Conservation (phyloP, 2,329 filamentous ascomycete species). For the Tolypocladium tundrense region DNA sequence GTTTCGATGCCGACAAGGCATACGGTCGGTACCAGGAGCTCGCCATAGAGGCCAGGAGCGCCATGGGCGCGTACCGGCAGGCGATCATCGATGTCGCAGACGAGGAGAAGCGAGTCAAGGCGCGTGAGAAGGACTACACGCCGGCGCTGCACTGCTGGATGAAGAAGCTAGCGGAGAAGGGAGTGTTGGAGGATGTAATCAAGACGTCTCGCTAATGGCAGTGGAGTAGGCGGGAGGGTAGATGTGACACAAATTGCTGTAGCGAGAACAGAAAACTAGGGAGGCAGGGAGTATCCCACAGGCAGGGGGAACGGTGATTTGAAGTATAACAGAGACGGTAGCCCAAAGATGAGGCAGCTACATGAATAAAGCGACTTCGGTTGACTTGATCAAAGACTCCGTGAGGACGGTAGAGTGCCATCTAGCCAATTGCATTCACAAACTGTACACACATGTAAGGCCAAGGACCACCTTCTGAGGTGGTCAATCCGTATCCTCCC, state of each 20-base stretch:
- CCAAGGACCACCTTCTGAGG: background rate
- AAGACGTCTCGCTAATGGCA: constrained; percentile 9
- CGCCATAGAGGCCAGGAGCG: constrained; percentile 26
- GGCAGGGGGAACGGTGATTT: background rate
- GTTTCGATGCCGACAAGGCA: constrained; percentile 13
- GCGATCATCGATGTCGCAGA: constrained; percentile 34
- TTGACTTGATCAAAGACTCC: background rate
- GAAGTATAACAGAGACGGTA: background rate
- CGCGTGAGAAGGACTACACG: constrained; percentile 57
- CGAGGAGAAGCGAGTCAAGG: constrained; percentile 41
- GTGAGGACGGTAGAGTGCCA: background rate
- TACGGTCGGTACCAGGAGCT: constrained; percentile 28
- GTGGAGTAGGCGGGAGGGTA: background rate
- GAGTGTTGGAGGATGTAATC: constrained; percentile 39
- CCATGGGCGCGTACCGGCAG: constrained; percentile 35
- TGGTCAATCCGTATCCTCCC: background rate
- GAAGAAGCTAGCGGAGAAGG: constrained; percentile 56
- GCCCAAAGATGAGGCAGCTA: background rate
- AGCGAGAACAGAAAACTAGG: background rate
- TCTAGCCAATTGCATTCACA: background rate
- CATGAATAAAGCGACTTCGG: background rate
- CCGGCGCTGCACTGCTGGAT: constrained; percentile 61
- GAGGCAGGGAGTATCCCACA: background rate
- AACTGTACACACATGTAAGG: background rate
- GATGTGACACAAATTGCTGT: background rate